Base-by-base conservation (phyloP, 208 protist genomes). In the Trypanosoma avium region DNA sequence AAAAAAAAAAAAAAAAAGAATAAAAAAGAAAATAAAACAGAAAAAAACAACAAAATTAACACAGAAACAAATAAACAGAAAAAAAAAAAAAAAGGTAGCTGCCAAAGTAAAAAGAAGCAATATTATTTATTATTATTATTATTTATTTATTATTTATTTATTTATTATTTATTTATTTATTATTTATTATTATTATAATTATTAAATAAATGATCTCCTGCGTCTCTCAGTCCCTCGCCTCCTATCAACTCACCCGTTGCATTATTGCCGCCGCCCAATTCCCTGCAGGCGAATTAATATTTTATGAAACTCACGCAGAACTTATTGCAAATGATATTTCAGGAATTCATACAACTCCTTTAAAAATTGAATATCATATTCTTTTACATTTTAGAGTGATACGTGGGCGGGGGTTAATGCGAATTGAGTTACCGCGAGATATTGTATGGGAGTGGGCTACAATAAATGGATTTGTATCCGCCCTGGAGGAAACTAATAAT, bases 331-430 rank as follows among this genome's bases (percentile, higher is more conserved):
- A 55, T 9, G 82, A 90, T 38, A 79, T 45, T 10, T 59, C 71
- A 1, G 83, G 79, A 26, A 57, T 81, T 46, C 57, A 60, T 32
- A 92, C 85, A 12, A 76, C 84, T 3, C 81, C 85, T 10, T 63
- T 94, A 29, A 56, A 55, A 24, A 77, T 94, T 42, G 59, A 69
- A 35, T 94, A 88, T 58, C 77, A 80, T 13, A 65, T 42, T 15
- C 60, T 92, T n/a, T n/a, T 78, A 15, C 83, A 92, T 43, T 90
- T 92, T 59, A 79, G 82, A n/a, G 79, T 92, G 12, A 75, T 92
- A 22, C 81, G 79, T 15, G 61, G 78, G 27, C 61, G 89, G 55
- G 68, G 75, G 35, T 43, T 82, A n/a, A 79, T 94, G 77, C 88
- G 85, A 7, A 79, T 94, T 50, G 79, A 86, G n/a, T 24, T 89